phyloP scores from a whole-genome alignment of 1,284 basidiomycete genomes.

The Melampsora americana region DNA sequence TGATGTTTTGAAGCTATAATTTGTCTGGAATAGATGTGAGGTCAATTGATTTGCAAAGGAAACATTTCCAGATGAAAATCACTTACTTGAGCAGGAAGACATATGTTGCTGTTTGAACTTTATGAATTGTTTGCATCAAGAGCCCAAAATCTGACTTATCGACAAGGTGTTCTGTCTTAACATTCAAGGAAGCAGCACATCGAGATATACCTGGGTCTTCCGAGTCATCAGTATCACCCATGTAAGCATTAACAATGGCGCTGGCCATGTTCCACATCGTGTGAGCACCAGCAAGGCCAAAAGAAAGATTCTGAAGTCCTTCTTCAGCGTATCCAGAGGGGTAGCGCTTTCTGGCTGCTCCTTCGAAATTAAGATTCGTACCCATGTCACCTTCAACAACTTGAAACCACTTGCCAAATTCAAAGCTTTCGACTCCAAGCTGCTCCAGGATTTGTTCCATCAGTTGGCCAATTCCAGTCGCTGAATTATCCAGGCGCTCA shows the following conservation, averaged over 20 bases:
- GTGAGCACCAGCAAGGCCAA: not conserved
- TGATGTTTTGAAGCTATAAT: too few relatives aligned
- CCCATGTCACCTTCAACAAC: slow-evolving; percentile 27
- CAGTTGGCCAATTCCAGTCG: too few relatives aligned
- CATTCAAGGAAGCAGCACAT: not conserved
- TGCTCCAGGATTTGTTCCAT: too few relatives aligned
- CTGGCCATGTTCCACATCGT: not conserved
- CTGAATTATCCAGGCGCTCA: too few relatives aligned
- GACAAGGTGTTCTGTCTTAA: slow-evolving; percentile 52
- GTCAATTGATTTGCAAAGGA: not conserved
- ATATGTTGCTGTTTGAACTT: not conserved
- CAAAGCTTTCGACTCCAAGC: too few relatives aligned
- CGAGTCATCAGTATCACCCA: not conserved
- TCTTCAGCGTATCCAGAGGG: too few relatives aligned
- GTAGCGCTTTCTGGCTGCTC: too few relatives aligned
- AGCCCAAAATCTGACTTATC: too few relatives aligned
- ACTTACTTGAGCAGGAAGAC: not conserved
- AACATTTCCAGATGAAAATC: not conserved
- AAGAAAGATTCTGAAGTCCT: too few relatives aligned
- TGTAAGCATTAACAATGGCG: not conserved
- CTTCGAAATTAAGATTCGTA: slow-evolving; percentile 72
- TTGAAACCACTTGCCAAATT: too few relatives aligned
- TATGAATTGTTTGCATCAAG: not conserved
- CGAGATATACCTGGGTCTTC: not conserved
- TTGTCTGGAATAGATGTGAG: too few relatives aligned